phyloP scores from a whole-genome alignment of 805 yeast species.

The Torulaspora delbrueckii region DNA sequence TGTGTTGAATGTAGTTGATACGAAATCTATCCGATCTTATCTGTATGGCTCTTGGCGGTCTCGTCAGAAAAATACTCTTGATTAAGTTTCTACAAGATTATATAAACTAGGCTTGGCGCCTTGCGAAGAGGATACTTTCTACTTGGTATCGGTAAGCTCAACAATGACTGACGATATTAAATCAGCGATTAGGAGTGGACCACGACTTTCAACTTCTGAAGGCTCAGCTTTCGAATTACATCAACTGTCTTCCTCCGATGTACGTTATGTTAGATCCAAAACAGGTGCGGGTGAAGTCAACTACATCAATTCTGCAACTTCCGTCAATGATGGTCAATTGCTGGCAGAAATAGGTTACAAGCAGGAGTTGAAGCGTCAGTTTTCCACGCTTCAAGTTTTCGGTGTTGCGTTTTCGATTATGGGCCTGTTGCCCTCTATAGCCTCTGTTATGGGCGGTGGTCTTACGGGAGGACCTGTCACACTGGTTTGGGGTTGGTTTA shows the following conservation, averaged over 20 bases:
- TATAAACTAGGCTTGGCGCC: no score
- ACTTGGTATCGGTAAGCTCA: not conserved
- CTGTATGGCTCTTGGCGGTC: no score
- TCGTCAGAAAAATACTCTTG: no score
- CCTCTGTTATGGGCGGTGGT: conserved; percentile 50
- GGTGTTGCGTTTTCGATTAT: conserved; percentile 69
- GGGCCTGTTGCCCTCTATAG: conserved; percentile 64
- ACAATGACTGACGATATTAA: conserved; percentile 6
- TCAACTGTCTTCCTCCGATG: conserved; percentile 5
- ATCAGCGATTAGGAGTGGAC: not conserved
- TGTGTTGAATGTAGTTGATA: no score
- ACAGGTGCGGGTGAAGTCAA: conserved; percentile 28
- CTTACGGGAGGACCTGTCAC: conserved; percentile 56
- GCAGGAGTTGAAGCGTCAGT: conserved; percentile 59
- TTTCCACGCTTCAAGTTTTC: conserved; percentile 58
- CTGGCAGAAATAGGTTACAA: conserved; percentile 54
- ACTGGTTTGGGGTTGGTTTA: conserved; percentile 70
- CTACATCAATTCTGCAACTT: conserved; percentile 22
- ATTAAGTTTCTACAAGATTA: not conserved
- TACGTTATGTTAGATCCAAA: conserved; percentile 17
- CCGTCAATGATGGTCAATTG: conserved; percentile 21
- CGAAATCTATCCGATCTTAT: no score
- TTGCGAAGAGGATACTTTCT: no score
- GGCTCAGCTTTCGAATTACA: conserved; percentile 13
- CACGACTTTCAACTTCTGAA: conserved; percentile 8